These are phyloP conservation scores for Colletotrichum cuscutae DNA, from an alignment of 2,329 filamentous ascomycete genomes.

Conservation along the genomic window DNA sequence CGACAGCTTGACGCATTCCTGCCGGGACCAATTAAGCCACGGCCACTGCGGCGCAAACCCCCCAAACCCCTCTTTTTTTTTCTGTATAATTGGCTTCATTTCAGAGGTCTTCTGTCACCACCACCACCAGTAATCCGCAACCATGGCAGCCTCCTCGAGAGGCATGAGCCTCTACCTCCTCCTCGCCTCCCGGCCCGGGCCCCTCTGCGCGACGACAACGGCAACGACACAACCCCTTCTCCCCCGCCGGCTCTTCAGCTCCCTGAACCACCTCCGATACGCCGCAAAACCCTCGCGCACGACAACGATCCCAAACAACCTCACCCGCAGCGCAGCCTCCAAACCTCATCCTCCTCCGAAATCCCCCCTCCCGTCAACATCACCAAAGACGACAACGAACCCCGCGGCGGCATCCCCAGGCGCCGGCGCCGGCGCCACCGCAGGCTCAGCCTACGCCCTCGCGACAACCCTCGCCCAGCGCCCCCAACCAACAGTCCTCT, in stretches of 20 bases:
- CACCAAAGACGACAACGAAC: not conserved
- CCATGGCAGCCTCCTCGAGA: slow-evolving; percentile 28
- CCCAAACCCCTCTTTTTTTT: not conserved
- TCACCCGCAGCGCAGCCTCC: not conserved
- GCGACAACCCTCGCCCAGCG: slow-evolving; percentile 66
- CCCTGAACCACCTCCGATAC: slow-evolving; percentile 8
- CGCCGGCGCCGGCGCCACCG: not conserved
- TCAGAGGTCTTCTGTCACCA: not conserved
- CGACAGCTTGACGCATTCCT: slow-evolving; percentile 11
- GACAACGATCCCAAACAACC: not conserved
- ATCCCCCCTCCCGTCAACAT: not conserved
- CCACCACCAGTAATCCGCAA: not conserved
- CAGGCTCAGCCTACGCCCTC: slow-evolving; percentile 52
- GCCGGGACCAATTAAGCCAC: slow-evolving; percentile 10
- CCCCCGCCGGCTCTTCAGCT: slow-evolving; percentile 24
- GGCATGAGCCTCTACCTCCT: slow-evolving; percentile 26
- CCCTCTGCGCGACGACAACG: slow-evolving; percentile 7
- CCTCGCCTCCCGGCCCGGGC: slow-evolving; percentile 6
- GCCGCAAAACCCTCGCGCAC: slow-evolving; percentile 1
- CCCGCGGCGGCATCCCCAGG: not conserved
- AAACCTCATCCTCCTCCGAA: not conserved
- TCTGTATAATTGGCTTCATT: not conserved
- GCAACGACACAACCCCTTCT: slow-evolving; percentile 1
- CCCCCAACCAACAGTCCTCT: slow-evolving; percentile 67
- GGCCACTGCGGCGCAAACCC: not conserved